Evolutionary conservation across 371 early-diverging fungal species (phyloP), one percentile per base, ranked within the genome.

Genomic region (Saksenaea vasiformis): DNA sequence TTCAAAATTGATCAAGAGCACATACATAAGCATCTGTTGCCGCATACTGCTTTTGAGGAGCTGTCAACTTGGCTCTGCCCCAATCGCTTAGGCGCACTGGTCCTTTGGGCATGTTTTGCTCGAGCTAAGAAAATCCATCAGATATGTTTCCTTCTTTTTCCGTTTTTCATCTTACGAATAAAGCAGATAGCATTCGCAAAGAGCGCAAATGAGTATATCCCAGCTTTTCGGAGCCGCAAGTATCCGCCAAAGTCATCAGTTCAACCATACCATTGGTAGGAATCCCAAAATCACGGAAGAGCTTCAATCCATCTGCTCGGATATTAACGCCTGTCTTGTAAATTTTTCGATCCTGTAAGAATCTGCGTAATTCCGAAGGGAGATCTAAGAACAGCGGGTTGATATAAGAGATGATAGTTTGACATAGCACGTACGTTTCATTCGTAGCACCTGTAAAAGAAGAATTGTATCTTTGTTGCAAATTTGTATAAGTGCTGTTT

Each of bases 21-120:
- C 71, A 64, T 69, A 82, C 85, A 80, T 84, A 88, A 14, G 74
- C 88, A 71, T 88, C 88, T 24, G 77, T 75, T 14, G 87, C 85
- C 3, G 88, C 88, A 73, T 88, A 88, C 34, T 72, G 53, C 2
- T 70, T 62, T 62, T 85, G 88, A 0, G 38, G 37, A 2, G 57
- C 15, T 5, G 70, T 65, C 39, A 88, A 60, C 5, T 44, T 28
- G 1, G 47, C 24, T 27, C 43, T 60, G 15, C 68, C 70, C 88
- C 88, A 88, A 58, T 86, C 78, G 51, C 86, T 83, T 57, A 78
- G 62, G 22, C 80, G 70, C 0, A 77, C 75, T 8, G 65, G 64
- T 1, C 70, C 76, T 44, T 85, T 80, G 15, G 75, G 68, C 60
- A 87, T 76, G 5, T 72, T 39, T 51, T 76, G 73, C 5, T 69